Percentiles rank a stretch among this genome's conserved stretches.
Evolutionary conservation across 179 eudicot species (phyloP).

Genomic region (Beta lomatogona): DNA sequence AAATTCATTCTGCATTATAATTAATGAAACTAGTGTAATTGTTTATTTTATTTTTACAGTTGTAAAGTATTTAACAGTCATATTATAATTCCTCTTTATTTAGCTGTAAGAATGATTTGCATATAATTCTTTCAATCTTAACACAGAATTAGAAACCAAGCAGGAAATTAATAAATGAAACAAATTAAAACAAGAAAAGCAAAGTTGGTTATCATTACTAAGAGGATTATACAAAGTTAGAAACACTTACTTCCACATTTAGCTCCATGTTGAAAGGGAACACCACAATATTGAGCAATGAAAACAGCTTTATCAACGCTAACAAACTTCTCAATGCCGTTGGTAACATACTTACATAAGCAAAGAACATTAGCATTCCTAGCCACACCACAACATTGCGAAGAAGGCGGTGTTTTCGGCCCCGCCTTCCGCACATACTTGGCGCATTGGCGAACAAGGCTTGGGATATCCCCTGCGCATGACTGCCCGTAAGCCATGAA

Average conservation of each 20-base stretch:
- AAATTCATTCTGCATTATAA: too few relatives aligned
- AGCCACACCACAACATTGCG: constrained; percentile 1
- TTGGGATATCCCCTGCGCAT: constrained; percentile 14
- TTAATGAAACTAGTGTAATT: too few relatives aligned
- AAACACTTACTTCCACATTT: constrained; percentile 19
- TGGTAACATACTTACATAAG: constrained; percentile 7
- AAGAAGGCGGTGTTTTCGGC: constrained; percentile 7
- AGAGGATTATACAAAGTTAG: not conserved
- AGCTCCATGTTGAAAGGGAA: constrained; percentile 19
- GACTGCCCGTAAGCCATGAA: not conserved
- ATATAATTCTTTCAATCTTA: too few relatives aligned
- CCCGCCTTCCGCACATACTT: constrained; percentile 15
- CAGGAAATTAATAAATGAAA: not conserved
- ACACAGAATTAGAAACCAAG: too few relatives aligned
- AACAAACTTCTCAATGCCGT: constrained; percentile 10
- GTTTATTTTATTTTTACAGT: too few relatives aligned
- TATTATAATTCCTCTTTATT: too few relatives aligned
- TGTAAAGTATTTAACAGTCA: too few relatives aligned
- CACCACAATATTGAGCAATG: constrained; percentile 16
- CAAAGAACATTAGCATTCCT: not conserved
- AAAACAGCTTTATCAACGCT: constrained; percentile 2
- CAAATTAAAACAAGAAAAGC: not conserved
- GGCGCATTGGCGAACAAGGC: constrained; percentile 8
- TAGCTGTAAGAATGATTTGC: too few relatives aligned
- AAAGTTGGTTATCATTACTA: not conserved